Evolutionary conservation across 192 early-diverging fungal species (phyloP).

Genomic region (Coemansia sp.): DNA sequence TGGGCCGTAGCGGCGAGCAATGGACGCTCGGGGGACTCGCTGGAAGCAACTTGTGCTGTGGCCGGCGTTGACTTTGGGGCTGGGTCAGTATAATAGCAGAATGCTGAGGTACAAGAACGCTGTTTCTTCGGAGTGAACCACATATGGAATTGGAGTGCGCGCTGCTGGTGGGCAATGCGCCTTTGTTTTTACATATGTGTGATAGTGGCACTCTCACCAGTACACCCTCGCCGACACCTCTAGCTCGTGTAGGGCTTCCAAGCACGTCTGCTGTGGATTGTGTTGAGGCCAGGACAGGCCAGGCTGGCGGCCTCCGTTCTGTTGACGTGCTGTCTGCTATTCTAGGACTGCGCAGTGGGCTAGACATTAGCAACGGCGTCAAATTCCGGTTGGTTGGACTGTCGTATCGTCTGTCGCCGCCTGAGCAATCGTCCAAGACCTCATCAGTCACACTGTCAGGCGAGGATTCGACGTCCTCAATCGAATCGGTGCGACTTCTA

Average conservation of each 20-base stretch:
- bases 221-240: not conserved
- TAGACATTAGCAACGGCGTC: constrained; percentile 33
- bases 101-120: not conserved
- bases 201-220: not conserved
- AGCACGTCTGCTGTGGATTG: not conserved
- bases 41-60: not conserved
- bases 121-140: not conserved
- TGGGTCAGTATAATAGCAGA: not conserved
- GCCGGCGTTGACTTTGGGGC: not conserved
- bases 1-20: constrained; percentile 17
- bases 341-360: constrained; percentile 30
- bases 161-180: not conserved
- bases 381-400: not conserved
- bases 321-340: not conserved
- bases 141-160: constrained; percentile 1
- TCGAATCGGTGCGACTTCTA: constrained; percentile 43
- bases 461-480: constrained; percentile 35
- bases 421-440: not conserved
- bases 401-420: not conserved
- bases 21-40: not conserved
- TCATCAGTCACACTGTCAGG: constrained; percentile 5
- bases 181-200: constrained; percentile 7
- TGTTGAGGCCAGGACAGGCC: not conserved
- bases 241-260: not conserved
- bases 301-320: not conserved